Percentiles rank a stretch among this genome's conserved stretches.
phyloP scores from a whole-genome alignment of 208 protist genomes.

The Leishmania turanica region DNA sequence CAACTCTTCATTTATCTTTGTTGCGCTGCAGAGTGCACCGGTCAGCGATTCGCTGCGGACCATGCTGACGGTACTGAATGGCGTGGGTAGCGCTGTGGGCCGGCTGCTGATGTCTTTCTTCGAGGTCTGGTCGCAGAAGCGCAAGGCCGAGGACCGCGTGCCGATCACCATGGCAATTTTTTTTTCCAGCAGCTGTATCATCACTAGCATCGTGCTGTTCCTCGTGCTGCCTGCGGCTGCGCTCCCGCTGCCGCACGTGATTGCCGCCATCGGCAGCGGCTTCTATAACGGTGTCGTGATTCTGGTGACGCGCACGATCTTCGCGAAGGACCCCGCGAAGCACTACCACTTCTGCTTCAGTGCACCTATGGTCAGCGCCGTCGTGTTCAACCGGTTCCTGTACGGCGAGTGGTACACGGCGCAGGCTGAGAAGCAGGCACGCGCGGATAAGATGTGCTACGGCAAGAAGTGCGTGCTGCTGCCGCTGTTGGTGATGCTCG shows the following conservation, averaged over 20 bases:
- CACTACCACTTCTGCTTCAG: constrained; percentile 73
- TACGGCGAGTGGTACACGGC: constrained; percentile 76
- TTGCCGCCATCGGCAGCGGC: constrained; percentile 60
- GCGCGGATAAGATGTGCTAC: constrained; percentile 34
- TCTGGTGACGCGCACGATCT: constrained; percentile 70
- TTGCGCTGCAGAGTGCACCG: constrained; percentile 42
- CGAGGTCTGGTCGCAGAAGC: constrained; percentile 59
- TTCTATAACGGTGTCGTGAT: constrained; percentile 39
- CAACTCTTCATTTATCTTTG: constrained; percentile 58
- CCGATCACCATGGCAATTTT: constrained; percentile 55
- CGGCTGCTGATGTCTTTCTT: constrained; percentile 59
- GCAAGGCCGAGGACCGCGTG: constrained; percentile 58
- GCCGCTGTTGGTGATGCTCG: constrained; percentile 47
- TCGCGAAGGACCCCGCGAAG: constrained; percentile 66
- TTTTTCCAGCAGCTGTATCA: constrained; percentile 41
- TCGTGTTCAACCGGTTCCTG: constrained; percentile 65
- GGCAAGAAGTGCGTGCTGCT: constrained; percentile 51
- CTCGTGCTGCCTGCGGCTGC: constrained; percentile 31
- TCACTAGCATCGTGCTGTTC: constrained; percentile 48
- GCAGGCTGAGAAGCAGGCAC: constrained; percentile 51
- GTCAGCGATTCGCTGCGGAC: constrained; percentile 33
- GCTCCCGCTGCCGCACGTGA: constrained; percentile 60
- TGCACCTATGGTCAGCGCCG: constrained; percentile 30
- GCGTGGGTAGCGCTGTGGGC: constrained; percentile 66
- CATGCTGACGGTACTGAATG: constrained; percentile 63